These are phyloP conservation scores for Fusarium coicis DNA, from an alignment of 2,329 filamentous ascomycete species.

Conservation along the genomic window DNA sequence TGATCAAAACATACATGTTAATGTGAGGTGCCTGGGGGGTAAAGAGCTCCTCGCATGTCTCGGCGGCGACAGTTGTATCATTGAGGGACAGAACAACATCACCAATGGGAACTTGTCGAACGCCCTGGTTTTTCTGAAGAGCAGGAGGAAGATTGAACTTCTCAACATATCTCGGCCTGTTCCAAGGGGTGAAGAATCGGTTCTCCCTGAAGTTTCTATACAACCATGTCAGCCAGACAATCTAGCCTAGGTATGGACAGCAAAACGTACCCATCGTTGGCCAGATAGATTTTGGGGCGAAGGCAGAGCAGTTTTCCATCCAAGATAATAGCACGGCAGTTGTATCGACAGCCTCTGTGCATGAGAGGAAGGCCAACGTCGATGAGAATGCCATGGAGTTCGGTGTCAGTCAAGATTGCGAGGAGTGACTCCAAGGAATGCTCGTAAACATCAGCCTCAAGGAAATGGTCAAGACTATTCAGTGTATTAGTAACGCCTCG, in stretches of 20 bases:
- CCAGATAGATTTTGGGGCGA: slow-evolving; percentile 75
- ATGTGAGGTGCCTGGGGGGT: slow-evolving; percentile 36
- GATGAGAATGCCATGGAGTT: slow-evolving; percentile 52
- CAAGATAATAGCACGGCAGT: slow-evolving; percentile 50
- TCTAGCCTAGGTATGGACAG: not conserved
- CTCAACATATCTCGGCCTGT: slow-evolving; percentile 49
- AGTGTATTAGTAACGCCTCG: not conserved
- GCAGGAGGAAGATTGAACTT: slow-evolving; percentile 60
- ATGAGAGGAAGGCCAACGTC: slow-evolving; percentile 56
- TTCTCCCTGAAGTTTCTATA: slow-evolving; percentile 51
- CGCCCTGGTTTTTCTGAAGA: slow-evolving; percentile 62
- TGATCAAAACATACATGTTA: slow-evolving; percentile 10
- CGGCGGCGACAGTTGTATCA: slow-evolving; percentile 53
- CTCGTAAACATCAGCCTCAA: slow-evolving; percentile 56
- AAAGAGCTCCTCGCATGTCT: slow-evolving; percentile 54
- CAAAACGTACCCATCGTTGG: slow-evolving; percentile 67
- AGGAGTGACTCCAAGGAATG: slow-evolving; percentile 48
- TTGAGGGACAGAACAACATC: slow-evolving; percentile 53
- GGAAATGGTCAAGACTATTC: slow-evolving; percentile 70
- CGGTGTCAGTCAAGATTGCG: slow-evolving; percentile 47
- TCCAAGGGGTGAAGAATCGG: slow-evolving; percentile 56
- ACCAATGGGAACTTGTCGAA: slow-evolving; percentile 53
- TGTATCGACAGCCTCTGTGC: slow-evolving; percentile 50
- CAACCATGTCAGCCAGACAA: not conserved
- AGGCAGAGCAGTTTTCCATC: slow-evolving; percentile 77